Evolutionary conservation across 1,284 basidiomycete genomes (phyloP).

Genomic region (Heliocybe sulcata): DNA sequence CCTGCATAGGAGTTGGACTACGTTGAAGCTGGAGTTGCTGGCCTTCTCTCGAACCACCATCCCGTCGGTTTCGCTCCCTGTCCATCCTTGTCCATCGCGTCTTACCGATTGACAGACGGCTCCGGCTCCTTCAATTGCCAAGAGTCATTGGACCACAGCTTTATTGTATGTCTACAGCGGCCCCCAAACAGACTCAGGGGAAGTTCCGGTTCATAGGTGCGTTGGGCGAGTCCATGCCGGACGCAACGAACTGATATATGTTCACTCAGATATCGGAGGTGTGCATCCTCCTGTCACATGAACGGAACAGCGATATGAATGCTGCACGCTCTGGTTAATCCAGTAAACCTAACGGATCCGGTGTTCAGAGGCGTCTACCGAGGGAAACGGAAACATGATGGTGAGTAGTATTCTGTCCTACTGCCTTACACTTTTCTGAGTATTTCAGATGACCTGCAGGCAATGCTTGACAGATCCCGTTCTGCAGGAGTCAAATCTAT

Average conservation of each 20-base stretch:
- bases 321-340: conserved; percentile 33
- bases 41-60: no score
- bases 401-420: conserved; percentile 18
- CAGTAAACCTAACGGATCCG: conserved; percentile 58
- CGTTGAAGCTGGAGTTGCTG: no score
- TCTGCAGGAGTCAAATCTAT: conserved; percentile 68
- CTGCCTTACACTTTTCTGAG: neutral
- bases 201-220: conserved; percentile 32
- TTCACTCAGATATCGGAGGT: neutral
- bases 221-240: neutral
- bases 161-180: neutral
- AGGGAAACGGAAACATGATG: conserved; percentile 47
- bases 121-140: no score
- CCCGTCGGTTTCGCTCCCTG: no score
- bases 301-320: conserved; percentile 30
- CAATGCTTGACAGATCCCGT: conserved; percentile 54
- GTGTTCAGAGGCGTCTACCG: conserved; percentile 51
- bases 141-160: no score
- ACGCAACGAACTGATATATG: neutral
- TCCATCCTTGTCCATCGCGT: neutral
- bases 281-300: neutral
- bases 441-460: conserved; percentile 59
- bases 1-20: no score
- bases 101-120: no score
- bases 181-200: neutral